Evolutionary conservation across 495 filamentous ascomycete species (phyloP), one percentile per base, ranked within the genome.

Genomic region (Tuber umbilicatum): DNA sequence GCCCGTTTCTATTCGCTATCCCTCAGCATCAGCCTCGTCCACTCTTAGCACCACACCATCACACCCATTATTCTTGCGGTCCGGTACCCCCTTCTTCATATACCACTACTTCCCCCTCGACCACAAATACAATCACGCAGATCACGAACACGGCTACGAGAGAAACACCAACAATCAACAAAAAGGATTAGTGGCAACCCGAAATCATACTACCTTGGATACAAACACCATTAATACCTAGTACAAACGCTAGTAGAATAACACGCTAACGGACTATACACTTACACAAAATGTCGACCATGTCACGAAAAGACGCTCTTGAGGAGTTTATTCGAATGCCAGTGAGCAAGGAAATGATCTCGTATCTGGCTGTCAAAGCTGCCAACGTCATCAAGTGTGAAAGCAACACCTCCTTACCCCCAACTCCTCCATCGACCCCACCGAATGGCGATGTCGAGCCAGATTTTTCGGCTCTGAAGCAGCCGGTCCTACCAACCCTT

Each of bases 331-430:
- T 98, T 83, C 90, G 91, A 78, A 86, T 88, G 77, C 91, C 91
- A 17, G 94, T 98, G 73, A 90, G 89, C 78, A 86, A 87, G 72
- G 89, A 91, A 55, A 98, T 98, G 96, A 90, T 99, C 77, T 82
- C 85, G 41, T 91, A 97, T 84, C 87, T 99, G 75, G 93, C 95
- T 64, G 83, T 87, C 68, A 94, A 94, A 80, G 94, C 95, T 40
- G 86, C 87, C 70, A 88, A 89, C 80, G 95, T 99, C 82, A 99
- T 99, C 83, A 90, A 93, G 72, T 98, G 95, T 87, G 95, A 98
- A 78, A 84, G 70, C 69, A 73, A 78, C 84, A 86, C 85, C 84
- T 84, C 84, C 81, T 86, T 89, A 45, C 91, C 88, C 79, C 91
- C 87, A 71, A 93, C 87, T 78, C 93, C 87, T 81, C 92, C 86